These are phyloP conservation scores for Colletotrichum sp. DNA, from an alignment of 2,329 filamentous ascomycete species.

Conservation along the genomic window DNA sequence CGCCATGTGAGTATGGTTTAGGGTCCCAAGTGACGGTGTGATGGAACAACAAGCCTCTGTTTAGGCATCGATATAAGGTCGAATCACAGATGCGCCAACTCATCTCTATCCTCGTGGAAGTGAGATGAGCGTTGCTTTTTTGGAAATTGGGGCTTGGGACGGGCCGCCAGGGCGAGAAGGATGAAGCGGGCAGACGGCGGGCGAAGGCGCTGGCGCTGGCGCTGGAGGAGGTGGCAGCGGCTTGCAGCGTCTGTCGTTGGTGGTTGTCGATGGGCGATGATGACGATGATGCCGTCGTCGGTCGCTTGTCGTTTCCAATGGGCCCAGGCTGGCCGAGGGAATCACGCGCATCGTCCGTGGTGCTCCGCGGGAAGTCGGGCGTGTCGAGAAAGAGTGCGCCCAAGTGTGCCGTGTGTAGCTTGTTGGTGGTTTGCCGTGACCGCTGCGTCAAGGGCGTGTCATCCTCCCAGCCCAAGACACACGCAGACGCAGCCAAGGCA, in stretches of 20 bases:
- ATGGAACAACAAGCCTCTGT: not conserved
- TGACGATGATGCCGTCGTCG: not conserved
- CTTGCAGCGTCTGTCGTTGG: not conserved
- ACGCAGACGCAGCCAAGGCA: not conserved
- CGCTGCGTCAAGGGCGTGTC: constrained; percentile 19
- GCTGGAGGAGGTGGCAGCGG: not conserved
- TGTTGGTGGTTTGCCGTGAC: not conserved
- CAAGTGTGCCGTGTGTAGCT: not conserved
- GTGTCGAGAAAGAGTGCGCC: not conserved
- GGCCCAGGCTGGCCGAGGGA: not conserved
- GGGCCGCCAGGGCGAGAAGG: not conserved
- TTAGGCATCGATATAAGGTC: constrained; percentile 18
- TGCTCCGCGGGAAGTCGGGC: not conserved
- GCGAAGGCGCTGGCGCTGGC: not conserved
- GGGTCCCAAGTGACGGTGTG: not conserved
- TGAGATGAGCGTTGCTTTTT: not conserved
- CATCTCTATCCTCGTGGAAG: not conserved
- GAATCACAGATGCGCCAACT: not conserved
- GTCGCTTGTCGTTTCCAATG: not conserved
- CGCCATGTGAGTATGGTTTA: not conserved
- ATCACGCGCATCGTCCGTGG: not conserved
- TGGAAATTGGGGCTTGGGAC: not conserved
- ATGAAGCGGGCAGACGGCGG: not conserved
- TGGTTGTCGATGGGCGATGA: not conserved
- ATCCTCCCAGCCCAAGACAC: constrained; percentile 7